Percentiles rank a stretch among this genome's conserved stretches.
These are phyloP conservation scores for Penicillium arizonense DNA, from an alignment of 495 filamentous ascomycete genomes.

Conservation along the genomic window DNA sequence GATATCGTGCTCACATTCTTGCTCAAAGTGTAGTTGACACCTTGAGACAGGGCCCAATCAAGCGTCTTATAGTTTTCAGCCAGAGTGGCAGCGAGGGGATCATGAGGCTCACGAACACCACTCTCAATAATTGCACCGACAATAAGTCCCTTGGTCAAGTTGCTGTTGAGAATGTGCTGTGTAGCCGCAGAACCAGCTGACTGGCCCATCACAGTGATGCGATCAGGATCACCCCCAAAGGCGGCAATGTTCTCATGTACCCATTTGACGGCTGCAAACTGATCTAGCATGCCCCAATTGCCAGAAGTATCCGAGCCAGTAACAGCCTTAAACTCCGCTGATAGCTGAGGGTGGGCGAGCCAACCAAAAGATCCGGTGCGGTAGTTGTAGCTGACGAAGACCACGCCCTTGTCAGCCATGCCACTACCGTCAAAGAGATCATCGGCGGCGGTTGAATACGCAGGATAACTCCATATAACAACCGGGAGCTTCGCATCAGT, in stretches of 20 bases:
- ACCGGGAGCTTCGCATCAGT: constrained; percentile 26
- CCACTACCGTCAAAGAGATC: constrained; percentile 27
- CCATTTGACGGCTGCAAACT: constrained; percentile 45
- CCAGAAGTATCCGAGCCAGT: constrained; percentile 45
- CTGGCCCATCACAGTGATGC: constrained; percentile 44
- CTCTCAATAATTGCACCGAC: constrained; percentile 25
- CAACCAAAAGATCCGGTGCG: constrained; percentile 68
- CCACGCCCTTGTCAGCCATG: constrained; percentile 40
- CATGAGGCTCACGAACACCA: constrained; percentile 28
- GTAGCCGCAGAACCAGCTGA: constrained; percentile 44
- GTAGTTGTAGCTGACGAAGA: constrained; percentile 70
- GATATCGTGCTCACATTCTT: constrained; percentile 27
- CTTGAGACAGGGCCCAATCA: constrained; percentile 15
- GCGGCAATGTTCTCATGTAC: constrained; percentile 49
- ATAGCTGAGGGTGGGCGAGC: constrained; percentile 57
- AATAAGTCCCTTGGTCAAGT: constrained; percentile 25
- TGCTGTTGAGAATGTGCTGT: constrained; percentile 30
- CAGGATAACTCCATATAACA: constrained; percentile 29
- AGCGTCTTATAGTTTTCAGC: constrained; percentile 27
- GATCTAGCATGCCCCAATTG: constrained; percentile 27
- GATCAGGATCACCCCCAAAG: constrained; percentile 63
- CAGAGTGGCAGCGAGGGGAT: constrained; percentile 23
- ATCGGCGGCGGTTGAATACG: constrained; percentile 22
- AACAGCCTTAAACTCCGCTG: constrained; percentile 19
- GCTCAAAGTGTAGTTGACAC: constrained; percentile 16